Conservation (phyloP, 179 eudicot species). For the Gypsophila paniculata region DNA sequence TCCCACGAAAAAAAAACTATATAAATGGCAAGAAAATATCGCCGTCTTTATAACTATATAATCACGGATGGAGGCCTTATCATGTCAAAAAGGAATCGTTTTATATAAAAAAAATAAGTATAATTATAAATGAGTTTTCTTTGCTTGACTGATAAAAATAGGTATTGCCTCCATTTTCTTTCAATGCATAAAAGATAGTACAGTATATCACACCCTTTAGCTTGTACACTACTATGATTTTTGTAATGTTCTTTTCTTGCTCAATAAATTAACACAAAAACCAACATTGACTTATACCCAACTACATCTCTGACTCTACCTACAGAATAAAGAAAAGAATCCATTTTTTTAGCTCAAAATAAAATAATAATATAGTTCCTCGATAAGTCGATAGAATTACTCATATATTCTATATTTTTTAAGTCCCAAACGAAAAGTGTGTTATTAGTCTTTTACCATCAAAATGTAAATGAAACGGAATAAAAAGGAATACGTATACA, state of each 20-base stretch:
- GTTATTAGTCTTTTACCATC: too few relatives aligned
- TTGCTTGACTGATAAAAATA: conserved; percentile 32
- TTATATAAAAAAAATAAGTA: not conserved
- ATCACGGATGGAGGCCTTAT: too few relatives aligned
- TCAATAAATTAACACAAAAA: not conserved
- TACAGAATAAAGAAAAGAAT: conserved; percentile 29
- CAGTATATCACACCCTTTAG: conserved; percentile 19
- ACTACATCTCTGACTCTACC: conserved; percentile 19
- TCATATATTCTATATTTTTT: too few relatives aligned
- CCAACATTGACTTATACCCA: conserved; percentile 23
- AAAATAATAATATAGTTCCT: too few relatives aligned
- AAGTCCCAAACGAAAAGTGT: too few relatives aligned
- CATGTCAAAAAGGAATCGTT: not conserved
- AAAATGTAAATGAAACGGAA: too few relatives aligned
- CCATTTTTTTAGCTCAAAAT: not conserved
- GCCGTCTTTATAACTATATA: too few relatives aligned
- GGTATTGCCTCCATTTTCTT: conserved; percentile 19
- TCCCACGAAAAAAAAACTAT: too few relatives aligned
- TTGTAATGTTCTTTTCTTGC: conserved; percentile 35
- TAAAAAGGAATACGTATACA: too few relatives aligned
- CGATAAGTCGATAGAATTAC: too few relatives aligned
- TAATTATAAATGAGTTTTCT: conserved; percentile 22
- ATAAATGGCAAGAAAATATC: too few relatives aligned
- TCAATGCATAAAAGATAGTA: not conserved
- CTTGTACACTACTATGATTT: conserved; percentile 15